These are phyloP conservation scores for Digitaria exilis DNA, from an alignment of 202 grass and related monocot genomes.

Conservation along the genomic window DNA sequence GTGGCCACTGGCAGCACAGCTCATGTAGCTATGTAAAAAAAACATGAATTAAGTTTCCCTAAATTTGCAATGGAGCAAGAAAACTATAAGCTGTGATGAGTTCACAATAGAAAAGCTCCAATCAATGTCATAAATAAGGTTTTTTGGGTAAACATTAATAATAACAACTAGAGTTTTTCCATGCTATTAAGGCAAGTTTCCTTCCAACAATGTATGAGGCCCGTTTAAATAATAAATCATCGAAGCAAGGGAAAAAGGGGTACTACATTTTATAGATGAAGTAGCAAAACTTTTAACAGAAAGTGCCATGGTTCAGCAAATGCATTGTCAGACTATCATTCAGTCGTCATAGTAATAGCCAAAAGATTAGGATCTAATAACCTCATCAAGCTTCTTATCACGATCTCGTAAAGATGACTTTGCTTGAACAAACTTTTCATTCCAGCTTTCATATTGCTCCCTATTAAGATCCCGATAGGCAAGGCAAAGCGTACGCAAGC, in stretches of 20 bases:
- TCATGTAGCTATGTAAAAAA: neutral
- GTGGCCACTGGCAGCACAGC: neutral
- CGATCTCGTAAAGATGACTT: slow-evolving; percentile 95
- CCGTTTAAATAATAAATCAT: slow-evolving; percentile 7
- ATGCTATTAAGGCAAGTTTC: neutral
- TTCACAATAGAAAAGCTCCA: slow-evolving; percentile 1
- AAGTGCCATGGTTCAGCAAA: neutral
- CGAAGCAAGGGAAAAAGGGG: slow-evolving; percentile 20
- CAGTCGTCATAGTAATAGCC: slow-evolving; percentile 1
- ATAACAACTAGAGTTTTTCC: neutral
- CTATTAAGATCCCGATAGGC: slow-evolving; percentile 80
- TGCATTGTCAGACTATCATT: slow-evolving; percentile 2
- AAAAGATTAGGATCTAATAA: slow-evolving; percentile 37
- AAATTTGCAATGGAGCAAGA: neutral
- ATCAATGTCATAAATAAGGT: neutral
- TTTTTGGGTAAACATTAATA: neutral
- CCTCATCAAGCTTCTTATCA: slow-evolving; percentile 99
- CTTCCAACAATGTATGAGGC: slow-evolving; percentile 15
- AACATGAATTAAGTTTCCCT: neutral
- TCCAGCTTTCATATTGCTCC: slow-evolving; percentile 93
- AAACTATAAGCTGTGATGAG: neutral
- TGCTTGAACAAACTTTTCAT: slow-evolving; percentile 97
- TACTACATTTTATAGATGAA: neutral
- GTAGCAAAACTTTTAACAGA: neutral
- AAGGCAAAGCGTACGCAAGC: slow-evolving; percentile 96